A percentile compares a stretch with the other conserved stretches of the same genome.
Conservation (phyloP, 306 rosid species). For the Bauhinia variegata region DNA sequence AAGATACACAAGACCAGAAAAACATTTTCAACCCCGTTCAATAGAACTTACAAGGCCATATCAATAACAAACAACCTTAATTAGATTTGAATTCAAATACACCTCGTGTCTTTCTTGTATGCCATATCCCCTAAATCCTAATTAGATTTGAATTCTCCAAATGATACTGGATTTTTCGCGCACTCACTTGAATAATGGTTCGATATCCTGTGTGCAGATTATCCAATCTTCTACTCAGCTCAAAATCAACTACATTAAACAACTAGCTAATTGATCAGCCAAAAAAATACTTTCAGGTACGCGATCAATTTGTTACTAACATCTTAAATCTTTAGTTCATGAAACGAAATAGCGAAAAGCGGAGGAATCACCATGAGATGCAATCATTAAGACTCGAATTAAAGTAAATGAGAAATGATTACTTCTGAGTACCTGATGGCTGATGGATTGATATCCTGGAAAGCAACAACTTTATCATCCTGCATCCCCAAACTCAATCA, state of each 20-base stretch:
- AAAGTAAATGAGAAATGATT: not conserved
- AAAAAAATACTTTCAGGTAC: not conserved
- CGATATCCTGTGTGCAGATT: not conserved
- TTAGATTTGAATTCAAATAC: not conserved
- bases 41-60: not conserved
- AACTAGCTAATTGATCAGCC: not conserved
- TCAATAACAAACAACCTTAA: not conserved
- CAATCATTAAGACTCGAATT: constrained; percentile 9
- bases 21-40: not conserved
- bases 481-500: constrained; percentile 40
- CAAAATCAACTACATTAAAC: not conserved
- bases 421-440: constrained; percentile 56
- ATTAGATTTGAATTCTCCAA: not conserved
- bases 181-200: not conserved
- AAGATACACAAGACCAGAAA: not conserved
- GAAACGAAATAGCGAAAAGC: not conserved
- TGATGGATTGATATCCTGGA: constrained; percentile 62
- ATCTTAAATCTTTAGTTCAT: not conserved
- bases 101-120: too few relatives aligned
- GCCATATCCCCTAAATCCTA: too few relatives aligned
- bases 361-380: not conserved
- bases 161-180: not conserved
- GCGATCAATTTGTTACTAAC: not conserved
- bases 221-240: not conserved
- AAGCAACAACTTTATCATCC: constrained; percentile 68